A percentile compares a stretch with the other conserved stretches of the same genome.
These are phyloP conservation scores for Paracoccidioides lutzii DNA, from an alignment of 2,329 filamentous ascomycete species.

Conservation along the genomic window DNA sequence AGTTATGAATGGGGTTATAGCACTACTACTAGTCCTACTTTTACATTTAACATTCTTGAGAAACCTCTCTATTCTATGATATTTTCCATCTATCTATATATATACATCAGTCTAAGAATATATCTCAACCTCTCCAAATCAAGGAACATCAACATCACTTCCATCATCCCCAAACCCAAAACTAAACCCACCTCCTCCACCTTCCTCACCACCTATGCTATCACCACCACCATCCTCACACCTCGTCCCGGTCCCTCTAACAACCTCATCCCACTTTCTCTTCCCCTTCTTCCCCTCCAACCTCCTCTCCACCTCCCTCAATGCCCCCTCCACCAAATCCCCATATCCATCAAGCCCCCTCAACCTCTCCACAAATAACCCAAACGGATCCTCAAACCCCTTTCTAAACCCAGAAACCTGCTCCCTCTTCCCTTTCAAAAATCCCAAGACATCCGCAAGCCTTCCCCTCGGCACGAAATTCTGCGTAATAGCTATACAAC, in stretches of 20 bases:
- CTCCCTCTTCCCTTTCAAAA: slow-evolving; percentile 67
- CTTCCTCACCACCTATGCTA: slow-evolving; percentile 21
- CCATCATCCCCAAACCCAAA: slow-evolving; percentile 52
- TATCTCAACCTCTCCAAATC: slow-evolving; percentile 6
- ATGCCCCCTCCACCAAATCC: slow-evolving; percentile 51
- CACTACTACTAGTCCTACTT: no score
- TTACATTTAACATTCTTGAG: background rate
- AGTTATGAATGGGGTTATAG: no score
- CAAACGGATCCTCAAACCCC: slow-evolving; percentile 54
- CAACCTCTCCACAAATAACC: slow-evolving; percentile 60
- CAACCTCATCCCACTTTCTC: slow-evolving; percentile 74
- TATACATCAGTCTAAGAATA: background rate
- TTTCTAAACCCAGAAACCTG: slow-evolving; percentile 78
- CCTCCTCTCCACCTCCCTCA: slow-evolving; percentile 49
- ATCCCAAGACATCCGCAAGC: slow-evolving; percentile 61
- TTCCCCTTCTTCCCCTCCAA: slow-evolving; percentile 66
- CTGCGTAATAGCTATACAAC: slow-evolving; percentile 65
- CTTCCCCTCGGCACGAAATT: slow-evolving; percentile 79
- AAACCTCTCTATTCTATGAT: background rate
- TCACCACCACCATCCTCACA: slow-evolving; percentile 23
- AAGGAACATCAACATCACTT: slow-evolving; percentile 40
- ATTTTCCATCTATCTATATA: background rate
- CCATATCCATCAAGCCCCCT: slow-evolving; percentile 42
- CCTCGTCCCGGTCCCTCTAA: slow-evolving; percentile 40
- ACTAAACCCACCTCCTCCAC: slow-evolving; percentile 40